phyloP scores from a whole-genome alignment of 2,329 filamentous ascomycete species.

The Beauveria sp. region DNA sequence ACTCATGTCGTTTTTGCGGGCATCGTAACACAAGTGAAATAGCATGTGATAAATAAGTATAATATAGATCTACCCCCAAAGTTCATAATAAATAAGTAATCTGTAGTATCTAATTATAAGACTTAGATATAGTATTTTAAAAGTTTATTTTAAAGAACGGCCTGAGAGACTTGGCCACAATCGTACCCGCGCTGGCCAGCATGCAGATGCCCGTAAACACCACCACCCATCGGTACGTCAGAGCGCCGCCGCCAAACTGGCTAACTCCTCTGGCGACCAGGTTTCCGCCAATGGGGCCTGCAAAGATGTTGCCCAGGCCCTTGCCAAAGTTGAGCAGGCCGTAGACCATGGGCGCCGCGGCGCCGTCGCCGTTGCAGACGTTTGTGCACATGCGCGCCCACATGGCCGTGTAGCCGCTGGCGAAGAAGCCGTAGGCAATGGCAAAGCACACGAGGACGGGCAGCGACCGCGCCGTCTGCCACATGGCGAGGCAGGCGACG shows the following conservation, averaged over 20 bases:
- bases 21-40: too few relatives aligned
- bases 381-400: slow-evolving; percentile 22
- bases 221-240: slow-evolving; percentile 3
- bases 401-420: slow-evolving; percentile 13
- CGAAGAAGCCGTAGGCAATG: slow-evolving; percentile 41
- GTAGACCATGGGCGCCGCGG: slow-evolving; percentile 19
- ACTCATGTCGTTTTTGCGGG: too few relatives aligned
- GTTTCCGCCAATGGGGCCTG: slow-evolving; percentile 22
- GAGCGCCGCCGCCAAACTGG: not conserved
- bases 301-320: slow-evolving; percentile 24
- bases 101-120: too few relatives aligned
- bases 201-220: slow-evolving; percentile 3
- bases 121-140: too few relatives aligned
- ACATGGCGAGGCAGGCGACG: slow-evolving; percentile 40
- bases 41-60: too few relatives aligned
- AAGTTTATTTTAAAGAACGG: too few relatives aligned
- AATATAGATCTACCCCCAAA: too few relatives aligned
- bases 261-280: slow-evolving; percentile 14
- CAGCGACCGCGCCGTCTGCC: slow-evolving; percentile 40
- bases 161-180: not conserved
- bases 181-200: slow-evolving; percentile 3
- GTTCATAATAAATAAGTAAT: too few relatives aligned
- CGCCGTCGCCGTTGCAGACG: slow-evolving; percentile 20
- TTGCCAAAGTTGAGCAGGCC: slow-evolving; percentile 23
- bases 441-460: slow-evolving; percentile 40